Evolutionary conservation across 1,139 yeast genomes (phyloP), one percentile per base, ranked within the genome.

Genomic region (Arxiozyma heterogenica): DNA sequence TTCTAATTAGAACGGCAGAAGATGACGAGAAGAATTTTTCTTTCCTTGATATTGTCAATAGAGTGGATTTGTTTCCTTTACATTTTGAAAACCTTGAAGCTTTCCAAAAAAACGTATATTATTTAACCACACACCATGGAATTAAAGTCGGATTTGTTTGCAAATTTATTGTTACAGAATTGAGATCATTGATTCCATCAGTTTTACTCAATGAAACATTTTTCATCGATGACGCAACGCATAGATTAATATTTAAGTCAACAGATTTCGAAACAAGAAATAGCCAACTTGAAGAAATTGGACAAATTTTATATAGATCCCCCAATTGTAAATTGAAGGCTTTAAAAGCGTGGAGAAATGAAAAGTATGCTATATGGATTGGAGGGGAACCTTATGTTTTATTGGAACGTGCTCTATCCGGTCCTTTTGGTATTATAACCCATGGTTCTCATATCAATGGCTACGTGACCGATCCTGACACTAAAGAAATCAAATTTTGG

Each of bases 401-500:
- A 6, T 69, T 90, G 2, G 98, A 93, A 67, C 75, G 98, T 49
- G 84, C 96, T 0, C 81, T 89, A 53, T 81, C 95, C 11, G 86
- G 88, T 1, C 69, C 89, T 6, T 67, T 91, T 48, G 98, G 98
- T 0, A 84, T 93, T 20, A 82, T 85, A 0, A 89, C 96, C 53
- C 90, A 90, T 66, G 98, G 98, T 0, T 84, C 84, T 5, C 98
- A 93, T 67, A 75, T 90, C 48, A 85, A 81, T 59, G 98, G 97
- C 0, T 93, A 81, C 61, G 74, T 86, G 0, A 78, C 83, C 0
- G 69, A 74, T 15, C 64, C 70, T 7, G 25, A 51, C 0, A 64
- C 68, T 8, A 78, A 77, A 0, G 74, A 75, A 45, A 63, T 82
- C 48, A 79, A 81, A 62, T 64, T 93, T 54, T 93, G 98, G 98